Base-by-base conservation (phyloP, 2,329 filamentous ascomycete species). In the Aspergillus spinulosporus region DNA sequence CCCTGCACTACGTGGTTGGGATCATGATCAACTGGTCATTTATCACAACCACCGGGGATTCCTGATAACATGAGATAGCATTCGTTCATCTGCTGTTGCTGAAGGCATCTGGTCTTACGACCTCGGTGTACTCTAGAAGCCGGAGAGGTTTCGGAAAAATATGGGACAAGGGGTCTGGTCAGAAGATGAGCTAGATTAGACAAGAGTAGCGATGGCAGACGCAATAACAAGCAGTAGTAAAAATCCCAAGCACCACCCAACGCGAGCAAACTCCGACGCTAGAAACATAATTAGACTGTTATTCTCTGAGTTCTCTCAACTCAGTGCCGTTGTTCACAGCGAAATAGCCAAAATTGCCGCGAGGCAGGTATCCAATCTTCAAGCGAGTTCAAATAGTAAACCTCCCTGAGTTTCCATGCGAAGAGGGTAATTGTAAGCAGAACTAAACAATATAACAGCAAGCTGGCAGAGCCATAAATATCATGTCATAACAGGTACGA, bases 361-460 rank as follows among this genome's bases (percentile, higher is more conserved):
- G 63, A 65, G 62, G 65, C 65, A 59, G 31, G 52, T 59, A 60
- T 57, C 54, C 47, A 59, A 58, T 64, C 59, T 65, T 64, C 65
- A 66, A 61, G 65, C 50, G 66, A 55, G 52, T 65, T 64, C 65
- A 66, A 61, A 64, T 49, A 66, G 56, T 54, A 61, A 52, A 48
- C 51, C 62, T 58, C 51, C 59, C 60, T 53, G 62, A 55, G 54
- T 56, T 60, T 54, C 61, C 56, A 55, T 49, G 50, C 28, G 56
- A 61, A 62, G 45, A 42, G 52, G 54, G 53, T 5, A 60, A 53
- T 56, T 54, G 56, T 49, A 62, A 59, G 56, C 26, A 58, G 56
- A 58, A 58, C 11, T 12, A 37, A 37, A 21, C 21, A 21, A 21
- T 21, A 21, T 49, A 61, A 58, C 50, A 49, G 31, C 12, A 47